These are phyloP conservation scores for Diaporthe sp. DNA, from an alignment of 2,329 filamentous ascomycete genomes.

Conservation along the genomic window DNA sequence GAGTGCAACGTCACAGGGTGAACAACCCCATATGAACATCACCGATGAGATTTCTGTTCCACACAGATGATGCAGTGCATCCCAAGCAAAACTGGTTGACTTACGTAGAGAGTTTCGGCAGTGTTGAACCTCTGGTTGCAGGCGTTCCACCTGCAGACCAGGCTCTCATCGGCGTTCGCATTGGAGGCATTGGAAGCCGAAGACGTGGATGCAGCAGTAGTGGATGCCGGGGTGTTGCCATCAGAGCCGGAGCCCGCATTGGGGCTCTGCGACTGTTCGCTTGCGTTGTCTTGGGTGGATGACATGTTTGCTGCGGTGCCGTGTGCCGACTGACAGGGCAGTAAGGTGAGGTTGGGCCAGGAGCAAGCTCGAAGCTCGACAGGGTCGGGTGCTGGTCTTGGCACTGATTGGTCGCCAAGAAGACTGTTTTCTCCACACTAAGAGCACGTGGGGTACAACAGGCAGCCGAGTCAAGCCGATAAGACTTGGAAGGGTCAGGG, in stretches of 20 bases:
- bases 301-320: slow-evolving; percentile 31
- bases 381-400: slow-evolving; percentile 17
- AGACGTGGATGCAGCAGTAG: slow-evolving; percentile 61
- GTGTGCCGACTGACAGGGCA: slow-evolving; percentile 10
- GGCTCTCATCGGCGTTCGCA: slow-evolving; percentile 60
- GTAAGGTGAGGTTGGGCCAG: background rate
- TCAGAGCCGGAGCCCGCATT: slow-evolving; percentile 61
- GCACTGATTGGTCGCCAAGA: slow-evolving; percentile 24
- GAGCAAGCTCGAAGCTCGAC: slow-evolving; percentile 16
- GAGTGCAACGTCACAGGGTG: background rate
- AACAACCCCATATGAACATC: background rate
- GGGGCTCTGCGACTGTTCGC: slow-evolving; percentile 46
- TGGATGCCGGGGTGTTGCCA: slow-evolving; percentile 63
- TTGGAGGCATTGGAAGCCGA: slow-evolving; percentile 48
- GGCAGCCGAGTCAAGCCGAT: slow-evolving; percentile 7
- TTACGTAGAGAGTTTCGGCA: slow-evolving; percentile 70
- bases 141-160: slow-evolving; percentile 69
- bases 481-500: background rate
- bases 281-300: slow-evolving; percentile 34
- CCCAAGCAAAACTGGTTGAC: slow-evolving; percentile 40
- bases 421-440: background rate
- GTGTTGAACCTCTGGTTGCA: slow-evolving; percentile 69
- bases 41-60: background rate
- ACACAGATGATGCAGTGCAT: no score
- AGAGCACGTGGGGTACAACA: slow-evolving; percentile 1